Percentiles rank a stretch among this genome's conserved stretches.
These are phyloP conservation scores for Croton laevigatus DNA, from an alignment of 441 rosid genomes.

Conservation along the genomic window DNA sequence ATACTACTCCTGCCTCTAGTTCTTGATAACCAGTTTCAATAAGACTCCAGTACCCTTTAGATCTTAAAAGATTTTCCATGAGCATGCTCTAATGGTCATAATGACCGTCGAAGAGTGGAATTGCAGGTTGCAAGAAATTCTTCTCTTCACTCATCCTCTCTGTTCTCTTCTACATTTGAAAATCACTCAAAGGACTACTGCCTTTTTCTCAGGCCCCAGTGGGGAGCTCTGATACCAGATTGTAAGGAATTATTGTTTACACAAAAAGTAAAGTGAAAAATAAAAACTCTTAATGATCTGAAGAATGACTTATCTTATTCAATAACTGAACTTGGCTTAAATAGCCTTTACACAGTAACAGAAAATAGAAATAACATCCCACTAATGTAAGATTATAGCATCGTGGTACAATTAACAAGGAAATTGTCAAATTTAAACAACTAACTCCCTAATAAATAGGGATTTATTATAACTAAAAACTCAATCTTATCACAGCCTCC, in stretches of 20 bases:
- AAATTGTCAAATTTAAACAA: not conserved
- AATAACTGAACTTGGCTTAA: no score
- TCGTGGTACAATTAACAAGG: not conserved
- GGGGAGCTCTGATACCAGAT: constrained; percentile 6
- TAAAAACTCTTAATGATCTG: not conserved
- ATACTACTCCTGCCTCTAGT: no score
- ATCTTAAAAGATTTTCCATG: constrained; percentile 3
- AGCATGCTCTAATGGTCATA: not conserved
- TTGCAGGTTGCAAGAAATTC: no score
- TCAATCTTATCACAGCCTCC: no score
- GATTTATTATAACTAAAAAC: not conserved
- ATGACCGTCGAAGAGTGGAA: no score
- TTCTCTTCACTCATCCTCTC: not conserved
- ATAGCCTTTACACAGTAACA: not conserved
- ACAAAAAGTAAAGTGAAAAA: not conserved
- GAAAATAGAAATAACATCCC: not conserved
- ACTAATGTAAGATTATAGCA: not conserved
- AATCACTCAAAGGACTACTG: not conserved
- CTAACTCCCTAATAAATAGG: not conserved
- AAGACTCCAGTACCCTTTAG: not conserved
- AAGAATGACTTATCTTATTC: no score
- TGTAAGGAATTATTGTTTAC: not conserved
- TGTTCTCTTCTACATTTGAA: no score
- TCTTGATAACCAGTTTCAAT: not conserved
- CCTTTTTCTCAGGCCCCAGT: not conserved